Conservation (phyloP, 2,329 filamentous ascomycete species). For the Pestalotiopsis sp. region DNA sequence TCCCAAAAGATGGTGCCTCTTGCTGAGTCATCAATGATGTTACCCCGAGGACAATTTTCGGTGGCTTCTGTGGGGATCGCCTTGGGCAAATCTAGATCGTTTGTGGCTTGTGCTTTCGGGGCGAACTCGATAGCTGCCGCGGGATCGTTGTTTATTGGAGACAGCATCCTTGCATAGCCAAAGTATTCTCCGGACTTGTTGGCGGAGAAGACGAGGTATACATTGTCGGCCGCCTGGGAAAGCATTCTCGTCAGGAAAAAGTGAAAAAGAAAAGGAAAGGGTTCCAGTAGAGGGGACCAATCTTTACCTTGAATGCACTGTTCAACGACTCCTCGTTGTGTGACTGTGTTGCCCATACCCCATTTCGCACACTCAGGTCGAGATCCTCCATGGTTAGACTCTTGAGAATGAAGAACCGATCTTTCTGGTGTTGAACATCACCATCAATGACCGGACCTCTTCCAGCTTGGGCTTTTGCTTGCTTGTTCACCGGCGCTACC, state of each 20-base stretch:
- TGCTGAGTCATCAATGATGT: constrained; percentile 88
- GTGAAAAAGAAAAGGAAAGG: neutral
- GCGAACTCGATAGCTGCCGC: constrained; percentile 69
- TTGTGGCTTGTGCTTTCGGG: constrained; percentile 59
- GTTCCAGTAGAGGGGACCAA: neutral
- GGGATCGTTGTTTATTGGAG: constrained; percentile 77
- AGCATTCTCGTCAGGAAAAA: constrained; percentile 3
- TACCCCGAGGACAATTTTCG: constrained; percentile 74
- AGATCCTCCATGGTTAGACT: constrained; percentile 89
- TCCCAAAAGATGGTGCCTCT: constrained; percentile 99
- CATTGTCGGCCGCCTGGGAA: constrained; percentile 70
- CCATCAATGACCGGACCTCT: constrained; percentile 14
- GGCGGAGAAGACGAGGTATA: constrained; percentile 91
- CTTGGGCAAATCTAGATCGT: constrained; percentile 68
- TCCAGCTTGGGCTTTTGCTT: constrained; percentile 8
- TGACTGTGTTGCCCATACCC: constrained; percentile 90
- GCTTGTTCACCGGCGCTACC: constrained; percentile 2
- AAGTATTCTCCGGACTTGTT: constrained; percentile 98
- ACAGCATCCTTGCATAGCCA: constrained; percentile 89
- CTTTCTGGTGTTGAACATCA: constrained; percentile 43
- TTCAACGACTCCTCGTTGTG: constrained; percentile 89
- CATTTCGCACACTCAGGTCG: constrained; percentile 82
- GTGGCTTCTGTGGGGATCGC: constrained; percentile 80
- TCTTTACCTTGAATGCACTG: constrained; percentile 71
- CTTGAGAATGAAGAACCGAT: constrained; percentile 90